These are phyloP conservation scores for Flaveria robusta DNA, from an alignment of 129 eudicot species.

Conservation along the genomic window DNA sequence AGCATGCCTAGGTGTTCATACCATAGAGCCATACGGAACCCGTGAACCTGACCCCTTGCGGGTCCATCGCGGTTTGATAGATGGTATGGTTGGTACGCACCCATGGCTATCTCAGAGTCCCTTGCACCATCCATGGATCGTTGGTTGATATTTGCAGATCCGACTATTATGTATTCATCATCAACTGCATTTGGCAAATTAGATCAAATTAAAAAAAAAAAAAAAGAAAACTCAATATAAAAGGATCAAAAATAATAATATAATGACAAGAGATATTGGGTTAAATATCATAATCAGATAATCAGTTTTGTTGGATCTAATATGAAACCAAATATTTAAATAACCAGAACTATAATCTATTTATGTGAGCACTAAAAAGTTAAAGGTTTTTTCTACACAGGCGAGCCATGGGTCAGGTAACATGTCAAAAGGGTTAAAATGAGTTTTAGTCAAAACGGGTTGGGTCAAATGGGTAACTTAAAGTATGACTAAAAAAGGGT, in stretches of 20 bases:
- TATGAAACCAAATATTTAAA: neutral
- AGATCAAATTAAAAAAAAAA: neutral
- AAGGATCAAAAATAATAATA: neutral
- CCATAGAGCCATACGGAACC: slow-evolving; percentile 84
- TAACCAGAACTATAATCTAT: too few relatives aligned
- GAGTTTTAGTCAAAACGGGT: neutral
- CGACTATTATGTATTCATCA: slow-evolving; percentile 75
- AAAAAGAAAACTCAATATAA: neutral
- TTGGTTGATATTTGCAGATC: slow-evolving; percentile 88
- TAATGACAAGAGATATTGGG: neutral
- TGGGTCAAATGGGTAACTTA: neutral
- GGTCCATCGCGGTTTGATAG: slow-evolving; percentile 40
- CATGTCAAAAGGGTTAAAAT: neutral
- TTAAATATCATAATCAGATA: too few relatives aligned
- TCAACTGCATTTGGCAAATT: slow-evolving; percentile 44
- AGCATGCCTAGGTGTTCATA: slow-evolving; percentile 87
- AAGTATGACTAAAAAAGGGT: neutral
- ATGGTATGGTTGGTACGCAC: slow-evolving; percentile 77
- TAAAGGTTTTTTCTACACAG: neutral
- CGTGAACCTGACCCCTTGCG: slow-evolving; percentile 75
- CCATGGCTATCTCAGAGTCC: slow-evolving; percentile 85
- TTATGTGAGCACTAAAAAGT: too few relatives aligned
- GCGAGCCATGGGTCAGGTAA: neutral
- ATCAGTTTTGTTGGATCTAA: neutral
- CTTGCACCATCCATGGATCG: slow-evolving; percentile 85